These are phyloP conservation scores for Isatis tinctoria DNA, from an alignment of 345 rosid genomes.

Conservation along the genomic window DNA sequence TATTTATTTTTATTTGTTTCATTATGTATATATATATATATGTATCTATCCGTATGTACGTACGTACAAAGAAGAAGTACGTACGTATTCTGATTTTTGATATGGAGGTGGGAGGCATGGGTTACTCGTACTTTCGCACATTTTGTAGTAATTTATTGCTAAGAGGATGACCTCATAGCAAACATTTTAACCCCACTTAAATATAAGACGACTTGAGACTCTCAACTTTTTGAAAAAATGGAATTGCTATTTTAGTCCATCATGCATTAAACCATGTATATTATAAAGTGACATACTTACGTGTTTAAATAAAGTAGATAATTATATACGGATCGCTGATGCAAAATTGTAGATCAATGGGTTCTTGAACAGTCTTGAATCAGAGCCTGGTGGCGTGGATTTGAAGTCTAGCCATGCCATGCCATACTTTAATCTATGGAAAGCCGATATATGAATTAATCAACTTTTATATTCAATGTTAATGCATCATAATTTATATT, in stretches of 20 bases:
- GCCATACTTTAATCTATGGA: neutral
- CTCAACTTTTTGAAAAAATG: neutral
- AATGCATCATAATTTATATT: neutral
- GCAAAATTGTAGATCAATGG: neutral
- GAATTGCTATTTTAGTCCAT: neutral
- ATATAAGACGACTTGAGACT: neutral
- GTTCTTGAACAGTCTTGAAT: neutral
- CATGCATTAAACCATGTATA: neutral
- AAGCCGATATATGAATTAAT: neutral
- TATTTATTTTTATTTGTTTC: neutral
- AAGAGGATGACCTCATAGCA: neutral
- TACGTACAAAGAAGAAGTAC: neutral
- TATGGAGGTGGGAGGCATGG: slow-evolving; percentile 7
- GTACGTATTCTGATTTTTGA: slow-evolving; percentile 6
- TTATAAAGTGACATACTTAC: neutral
- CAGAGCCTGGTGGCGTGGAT: slow-evolving; percentile 12
- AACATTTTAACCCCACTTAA: neutral
- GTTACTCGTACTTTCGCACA: neutral
- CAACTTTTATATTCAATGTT: neutral
- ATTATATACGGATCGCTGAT: neutral
- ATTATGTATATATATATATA: no score
- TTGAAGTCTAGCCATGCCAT: slow-evolving; percentile 20
- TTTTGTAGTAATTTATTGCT: neutral
- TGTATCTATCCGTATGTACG: neutral
- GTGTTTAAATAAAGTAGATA: neutral